Evolutionary conservation across 768 basidiomycete genomes (phyloP).

Genomic region (Agrocybe chaxingu): DNA sequence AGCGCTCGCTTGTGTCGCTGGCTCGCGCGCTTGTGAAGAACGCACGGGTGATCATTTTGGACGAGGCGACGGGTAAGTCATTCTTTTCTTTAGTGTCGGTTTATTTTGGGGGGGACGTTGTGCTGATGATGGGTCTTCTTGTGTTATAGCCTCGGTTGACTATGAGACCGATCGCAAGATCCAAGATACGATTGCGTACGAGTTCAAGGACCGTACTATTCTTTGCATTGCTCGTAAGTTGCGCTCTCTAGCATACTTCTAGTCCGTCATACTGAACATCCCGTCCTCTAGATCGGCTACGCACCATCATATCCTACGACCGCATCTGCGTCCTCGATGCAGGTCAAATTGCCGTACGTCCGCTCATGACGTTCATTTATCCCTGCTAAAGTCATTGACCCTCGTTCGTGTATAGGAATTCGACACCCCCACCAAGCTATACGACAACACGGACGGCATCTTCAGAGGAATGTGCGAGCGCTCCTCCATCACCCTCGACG

Average conservation of each 20-base stretch:
- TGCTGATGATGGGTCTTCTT: neutral
- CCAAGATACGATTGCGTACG: constrained; percentile 82
- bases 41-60: constrained; percentile 79
- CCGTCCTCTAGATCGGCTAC: constrained; percentile 60
- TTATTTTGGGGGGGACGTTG: neutral
- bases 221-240: constrained; percentile 82
- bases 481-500: constrained; percentile 71
- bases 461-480: constrained; percentile 87
- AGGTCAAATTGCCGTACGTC: constrained; percentile 66
- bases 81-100: neutral
- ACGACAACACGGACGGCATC: constrained; percentile 53
- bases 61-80: constrained; percentile 75
- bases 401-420: constrained; percentile 51
- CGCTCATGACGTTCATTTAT: neutral
- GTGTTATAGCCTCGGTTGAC: constrained; percentile 68
- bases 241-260: neutral
- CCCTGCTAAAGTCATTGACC: neutral
- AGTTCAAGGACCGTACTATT: constrained; percentile 83
- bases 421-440: constrained; percentile 73
- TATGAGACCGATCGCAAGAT: constrained; percentile 90
- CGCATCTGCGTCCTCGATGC: constrained; percentile 85
- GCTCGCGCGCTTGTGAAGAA: constrained; percentile 89
- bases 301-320: constrained; percentile 87
- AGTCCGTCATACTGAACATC: neutral
- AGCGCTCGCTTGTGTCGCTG: constrained; percentile 80